Evolutionary conservation across 805 yeast species (phyloP), one percentile per base, ranked within the genome.

Genomic region (Hyphopichia homilentoma): DNA sequence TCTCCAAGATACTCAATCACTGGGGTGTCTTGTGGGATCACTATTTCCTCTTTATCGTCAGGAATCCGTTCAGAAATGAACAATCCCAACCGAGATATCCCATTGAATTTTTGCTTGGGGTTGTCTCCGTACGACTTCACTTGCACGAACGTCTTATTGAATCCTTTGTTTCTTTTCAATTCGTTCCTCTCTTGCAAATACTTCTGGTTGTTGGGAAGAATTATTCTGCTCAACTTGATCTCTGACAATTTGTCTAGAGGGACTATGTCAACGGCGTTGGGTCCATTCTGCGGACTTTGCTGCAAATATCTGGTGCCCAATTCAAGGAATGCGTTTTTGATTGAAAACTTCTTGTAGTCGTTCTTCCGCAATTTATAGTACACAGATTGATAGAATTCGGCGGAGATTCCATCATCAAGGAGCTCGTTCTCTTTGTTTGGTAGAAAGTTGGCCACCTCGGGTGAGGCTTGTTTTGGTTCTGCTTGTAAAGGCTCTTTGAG

Each of bases 1-100:
- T 83, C 89, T 5, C 97, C 97, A 6, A 77, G 54, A 36, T 77
- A 70, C 50, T 85, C 88, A 16, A 70, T 61, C 6, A 87, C 55
- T 4, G 75, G 61, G 1, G 76, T 69, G 13, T 71, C 75, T 25
- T 62, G 57, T 1, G 71, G 66, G 13, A 81, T 55, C 0, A 36
- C 39, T 14, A 39, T 28, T 16, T 36, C 41, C 2, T 22, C 22
- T 7, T 36, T 30, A 7, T 16, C 31, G 19, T 43, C 38, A 14
- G 19, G 17, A 23, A 48, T 40, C 24, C 40, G 34, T 20, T 45
- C 15, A 27, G 59, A 47, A 6, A 66, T 47, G 38, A 73, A 81
- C 6, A 88, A 60, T 0, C 90, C 88, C 32, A 82, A 53, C 40
- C 76, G 79, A 2, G 85, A 70, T 25, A 85, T 73, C 0, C 96